phyloP scores from a whole-genome alignment of 306 rosid genomes.

The Glycyrrhiza uralensis region DNA sequence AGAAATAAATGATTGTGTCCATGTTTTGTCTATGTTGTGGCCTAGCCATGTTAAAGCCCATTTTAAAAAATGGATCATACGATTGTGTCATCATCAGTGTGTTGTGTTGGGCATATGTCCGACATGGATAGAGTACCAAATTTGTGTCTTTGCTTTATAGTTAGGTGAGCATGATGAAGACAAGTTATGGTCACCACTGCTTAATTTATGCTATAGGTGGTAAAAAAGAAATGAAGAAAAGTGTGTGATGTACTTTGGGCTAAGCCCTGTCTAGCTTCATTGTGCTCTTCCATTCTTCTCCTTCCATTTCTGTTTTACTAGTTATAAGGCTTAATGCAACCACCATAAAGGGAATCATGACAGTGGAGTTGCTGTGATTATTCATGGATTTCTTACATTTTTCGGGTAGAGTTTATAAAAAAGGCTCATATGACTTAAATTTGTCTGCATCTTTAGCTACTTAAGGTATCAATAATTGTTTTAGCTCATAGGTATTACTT shows the following conservation, averaged over 20 bases:
- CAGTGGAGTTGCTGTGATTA: background rate
- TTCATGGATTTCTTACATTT: background rate
- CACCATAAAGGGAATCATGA: background rate
- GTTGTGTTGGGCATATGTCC: no score
- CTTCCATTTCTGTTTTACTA: background rate
- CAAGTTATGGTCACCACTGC: background rate
- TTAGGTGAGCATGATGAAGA: background rate
- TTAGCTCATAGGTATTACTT: background rate
- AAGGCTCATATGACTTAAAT: background rate
- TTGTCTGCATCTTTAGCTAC: background rate
- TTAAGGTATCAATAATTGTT: background rate
- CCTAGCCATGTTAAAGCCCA: background rate
- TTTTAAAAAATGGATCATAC: background rate
- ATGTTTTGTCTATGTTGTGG: background rate
- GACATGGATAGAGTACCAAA: background rate
- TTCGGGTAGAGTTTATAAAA: background rate
- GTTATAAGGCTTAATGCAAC: background rate
- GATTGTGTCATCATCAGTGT: no score
- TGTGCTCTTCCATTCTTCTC: background rate
- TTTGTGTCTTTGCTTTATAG: background rate
- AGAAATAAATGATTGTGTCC: background rate
- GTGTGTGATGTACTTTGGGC: background rate
- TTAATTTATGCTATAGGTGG: background rate
- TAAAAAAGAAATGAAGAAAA: background rate
- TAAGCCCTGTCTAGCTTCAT: background rate